These are phyloP conservation scores for Berkeleyomyces rouxiae DNA, from an alignment of 2,329 filamentous ascomycete species.

Conservation along the genomic window DNA sequence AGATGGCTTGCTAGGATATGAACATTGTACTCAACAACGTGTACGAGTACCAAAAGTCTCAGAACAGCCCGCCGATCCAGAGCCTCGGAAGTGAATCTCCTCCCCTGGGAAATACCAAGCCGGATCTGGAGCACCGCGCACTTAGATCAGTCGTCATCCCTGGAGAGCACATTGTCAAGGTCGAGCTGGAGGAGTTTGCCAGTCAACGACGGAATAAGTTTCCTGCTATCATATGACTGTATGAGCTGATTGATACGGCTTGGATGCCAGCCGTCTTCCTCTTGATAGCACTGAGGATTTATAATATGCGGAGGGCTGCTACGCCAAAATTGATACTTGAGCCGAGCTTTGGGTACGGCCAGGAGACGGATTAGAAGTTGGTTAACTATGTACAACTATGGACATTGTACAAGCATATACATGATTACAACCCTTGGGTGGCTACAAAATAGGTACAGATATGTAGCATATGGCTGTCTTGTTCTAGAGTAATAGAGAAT, in stretches of 20 bases:
- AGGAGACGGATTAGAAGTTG: neutral
- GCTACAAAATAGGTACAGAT: too few species aligned
- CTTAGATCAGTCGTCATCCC: slow-evolving; percentile 83
- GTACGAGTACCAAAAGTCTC: slow-evolving; percentile 54
- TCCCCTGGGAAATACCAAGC: neutral
- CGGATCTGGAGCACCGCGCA: slow-evolving; percentile 33
- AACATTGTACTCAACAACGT: slow-evolving; percentile 78
- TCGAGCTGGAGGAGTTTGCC: slow-evolving; percentile 67
- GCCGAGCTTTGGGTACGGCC: neutral
- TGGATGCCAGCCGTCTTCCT: neutral
- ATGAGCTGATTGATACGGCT: neutral
- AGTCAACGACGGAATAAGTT: slow-evolving; percentile 30
- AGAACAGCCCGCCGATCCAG: neutral
- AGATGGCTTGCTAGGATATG: slow-evolving; percentile 41
- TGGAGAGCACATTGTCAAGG: slow-evolving; percentile 67
- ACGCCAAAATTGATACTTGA: neutral
- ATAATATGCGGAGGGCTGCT: neutral
- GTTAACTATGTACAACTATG: too few species aligned
- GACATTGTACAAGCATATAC: too few species aligned
- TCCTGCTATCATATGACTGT: slow-evolving; percentile 6
- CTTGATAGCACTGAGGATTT: neutral
- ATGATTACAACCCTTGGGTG: too few species aligned
- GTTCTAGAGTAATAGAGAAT: too few species aligned
- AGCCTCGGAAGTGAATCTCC: neutral
- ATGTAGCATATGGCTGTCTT: too few species aligned